Evolutionary conservation across 1,284 basidiomycete genomes (phyloP).

Genomic region (Ganoderma boninense): DNA sequence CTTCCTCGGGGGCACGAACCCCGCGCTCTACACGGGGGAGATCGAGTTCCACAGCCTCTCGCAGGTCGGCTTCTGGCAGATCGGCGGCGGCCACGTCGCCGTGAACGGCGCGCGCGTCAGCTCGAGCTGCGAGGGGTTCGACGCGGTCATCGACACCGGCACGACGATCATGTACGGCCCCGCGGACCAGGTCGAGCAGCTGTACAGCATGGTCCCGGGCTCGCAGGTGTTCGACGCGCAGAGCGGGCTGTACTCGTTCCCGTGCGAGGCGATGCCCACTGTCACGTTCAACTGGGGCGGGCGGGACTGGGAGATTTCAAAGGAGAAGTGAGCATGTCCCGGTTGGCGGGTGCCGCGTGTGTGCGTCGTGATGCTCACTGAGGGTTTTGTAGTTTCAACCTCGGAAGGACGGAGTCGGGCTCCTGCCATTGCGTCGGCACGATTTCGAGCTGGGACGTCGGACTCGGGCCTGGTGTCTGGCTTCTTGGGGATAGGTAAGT

Average conservation of each 20-base stretch:
- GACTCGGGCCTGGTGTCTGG: slow-evolving; percentile 36
- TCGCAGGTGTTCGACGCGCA: slow-evolving; percentile 39
- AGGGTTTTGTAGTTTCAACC: slow-evolving; percentile 26
- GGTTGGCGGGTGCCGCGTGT: no score
- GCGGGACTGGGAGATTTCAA: slow-evolving; percentile 36
- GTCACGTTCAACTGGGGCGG: slow-evolving; percentile 43
- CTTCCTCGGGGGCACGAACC: slow-evolving; percentile 58
- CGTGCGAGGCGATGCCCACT: slow-evolving; percentile 34
- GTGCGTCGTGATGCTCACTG: not conserved
- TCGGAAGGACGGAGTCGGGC: slow-evolving; percentile 28
- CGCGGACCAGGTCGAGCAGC: slow-evolving; percentile 44
- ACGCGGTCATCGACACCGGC: slow-evolving; percentile 49
- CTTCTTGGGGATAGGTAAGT: slow-evolving; percentile 38
- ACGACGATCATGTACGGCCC: slow-evolving; percentile 62
- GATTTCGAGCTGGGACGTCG: slow-evolving; percentile 20
- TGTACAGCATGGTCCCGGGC: slow-evolving; percentile 55
- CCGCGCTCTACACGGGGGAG: slow-evolving; percentile 43
- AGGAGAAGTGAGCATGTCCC: slow-evolving; percentile 35
- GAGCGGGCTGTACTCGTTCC: slow-evolving; percentile 39
- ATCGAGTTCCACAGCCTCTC: slow-evolving; percentile 46
- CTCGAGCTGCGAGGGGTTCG: not conserved
- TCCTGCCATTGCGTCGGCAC: slow-evolving; percentile 37
- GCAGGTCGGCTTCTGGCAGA: slow-evolving; percentile 37
- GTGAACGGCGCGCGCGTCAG: slow-evolving; percentile 24
- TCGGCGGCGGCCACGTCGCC: slow-evolving; percentile 26